A percentile compares a stretch with the other conserved stretches of the same genome.
Conservation (phyloP, 1,139 yeast genomes). For the Martiniozyma asiatica region DNA sequence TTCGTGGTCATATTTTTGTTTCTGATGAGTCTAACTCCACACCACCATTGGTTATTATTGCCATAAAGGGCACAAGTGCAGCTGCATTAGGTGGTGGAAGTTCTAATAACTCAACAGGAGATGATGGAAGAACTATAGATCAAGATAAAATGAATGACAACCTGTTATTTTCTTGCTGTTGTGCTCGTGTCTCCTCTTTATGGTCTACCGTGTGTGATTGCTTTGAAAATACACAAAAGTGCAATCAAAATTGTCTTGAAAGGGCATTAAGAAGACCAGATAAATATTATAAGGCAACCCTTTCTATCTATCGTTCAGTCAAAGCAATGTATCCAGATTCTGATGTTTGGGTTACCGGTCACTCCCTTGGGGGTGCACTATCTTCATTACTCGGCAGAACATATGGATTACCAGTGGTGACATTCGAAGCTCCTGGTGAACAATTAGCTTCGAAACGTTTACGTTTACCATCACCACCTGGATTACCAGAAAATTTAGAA, state of each 20-base stretch:
- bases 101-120: conserved; percentile 55
- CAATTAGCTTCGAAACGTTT: conserved; percentile 68
- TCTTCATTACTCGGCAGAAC: conserved; percentile 78
- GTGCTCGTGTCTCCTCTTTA: conserved; percentile 82
- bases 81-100: conserved; percentile 66
- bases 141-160: conserved; percentile 84
- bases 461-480: conserved; percentile 91
- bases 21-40: neutral
- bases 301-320: conserved; percentile 71
- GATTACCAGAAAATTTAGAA: conserved; percentile 66
- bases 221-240: conserved; percentile 71
- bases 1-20: conserved; percentile 84
- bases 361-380: conserved; percentile 87
- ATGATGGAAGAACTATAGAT: conserved; percentile 63
- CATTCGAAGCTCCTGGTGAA: conserved; percentile 94
- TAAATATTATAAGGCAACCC: conserved; percentile 68
- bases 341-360: conserved; percentile 87
- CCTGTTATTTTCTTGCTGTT: conserved; percentile 84
- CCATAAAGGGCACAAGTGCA: conserved; percentile 89
- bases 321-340: conserved; percentile 55
- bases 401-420: conserved; percentile 78
- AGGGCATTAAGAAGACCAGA: conserved; percentile 62
- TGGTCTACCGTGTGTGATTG: conserved; percentile 98
- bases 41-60: conserved; percentile 53
- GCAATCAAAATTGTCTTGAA: conserved; percentile 83